Conservation (phyloP, 768 basidiomycete genomes). For the Cystofilobasidium bisporidii region DNA sequence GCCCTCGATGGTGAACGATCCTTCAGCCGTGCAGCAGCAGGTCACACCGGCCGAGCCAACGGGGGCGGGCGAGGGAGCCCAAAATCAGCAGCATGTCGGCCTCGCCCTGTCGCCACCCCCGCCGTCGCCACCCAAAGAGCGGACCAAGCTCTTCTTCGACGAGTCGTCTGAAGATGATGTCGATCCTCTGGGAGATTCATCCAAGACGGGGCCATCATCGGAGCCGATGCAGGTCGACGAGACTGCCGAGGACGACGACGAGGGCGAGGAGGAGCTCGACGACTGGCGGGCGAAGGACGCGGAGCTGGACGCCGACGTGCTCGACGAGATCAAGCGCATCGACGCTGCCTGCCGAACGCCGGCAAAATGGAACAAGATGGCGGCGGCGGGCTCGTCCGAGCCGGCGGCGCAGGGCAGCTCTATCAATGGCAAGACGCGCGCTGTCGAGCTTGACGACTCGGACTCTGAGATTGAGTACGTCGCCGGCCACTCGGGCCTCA, state of each 20-base stretch:
- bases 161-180: neutral
- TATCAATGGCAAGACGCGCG: neutral
- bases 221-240: neutral
- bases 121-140: neutral
- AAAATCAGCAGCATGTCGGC: too few relatives aligned
- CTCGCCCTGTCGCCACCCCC: neutral
- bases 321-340: neutral
- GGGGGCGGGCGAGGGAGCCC: too few relatives aligned
- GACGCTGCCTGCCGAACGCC: neutral
- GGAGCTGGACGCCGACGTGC: neutral
- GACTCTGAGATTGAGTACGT: slow-evolving; percentile 18
- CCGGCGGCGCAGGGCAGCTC: neutral
- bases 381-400: neutral
- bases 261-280: slow-evolving; percentile 4
- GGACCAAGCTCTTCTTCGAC: neutral
- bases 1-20: too few relatives aligned
- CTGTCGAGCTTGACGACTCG: neutral
- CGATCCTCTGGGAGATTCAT: neutral
- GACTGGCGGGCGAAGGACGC: neutral
- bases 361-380: neutral
- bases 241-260: neutral
- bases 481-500: slow-evolving; percentile 10
- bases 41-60: too few relatives aligned
- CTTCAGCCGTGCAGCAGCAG: too few relatives aligned
- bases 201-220: neutral